Evolutionary conservation across 2,329 filamentous ascomycete genomes (phyloP), one percentile per base, ranked within the genome.

Genomic region (Esteya vermicola): DNA sequence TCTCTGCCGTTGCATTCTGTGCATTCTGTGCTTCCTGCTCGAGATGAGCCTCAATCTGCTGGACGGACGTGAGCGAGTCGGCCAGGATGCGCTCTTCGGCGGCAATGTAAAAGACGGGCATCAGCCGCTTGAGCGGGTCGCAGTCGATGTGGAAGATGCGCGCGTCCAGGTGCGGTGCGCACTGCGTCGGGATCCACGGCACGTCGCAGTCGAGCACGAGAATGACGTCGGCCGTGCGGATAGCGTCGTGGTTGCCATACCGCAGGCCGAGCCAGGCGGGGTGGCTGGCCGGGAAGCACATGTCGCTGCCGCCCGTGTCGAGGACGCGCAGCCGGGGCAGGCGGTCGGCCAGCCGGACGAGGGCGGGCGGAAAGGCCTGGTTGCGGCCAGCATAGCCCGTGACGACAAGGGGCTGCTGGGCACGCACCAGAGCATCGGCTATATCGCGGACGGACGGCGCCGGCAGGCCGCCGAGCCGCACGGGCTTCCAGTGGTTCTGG

Each of bases 121-220:
- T 85, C 55, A 78, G 69, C 55, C 80, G 74, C 60, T 81, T 81
- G 20, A 80, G 58, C 1, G 76, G 74, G 47, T 81, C 76, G 36
- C 77, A 64, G 48, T 81, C 76, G 33, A 81, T 65, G 50, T 81
- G 76, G 57, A 72, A 78, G 41, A 81, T 60, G 45, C 63, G 65
- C 18, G 70, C 68, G 14, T 67, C 63, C 3, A 61, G 55, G 2
- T 56, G 56, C 0, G 76, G 76, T 47, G 64, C 65, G 56, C 72
- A 76, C 14, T 76, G 75, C 0, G 85, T 91, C n/a, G 80, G 78
- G 41, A 95, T 86, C 85, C 86, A 95, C 0, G 88, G 88, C 0
- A 94, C 85, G 53, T 95, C 88, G 47, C 85, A 93, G 57, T 95
- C 82, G 20, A 93, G 54, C 3, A 94, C 79, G 1, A 95, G 49